Conservation (phyloP, 2,329 filamentous ascomycete genomes). For the Colletotrichum graminicola region DNA sequence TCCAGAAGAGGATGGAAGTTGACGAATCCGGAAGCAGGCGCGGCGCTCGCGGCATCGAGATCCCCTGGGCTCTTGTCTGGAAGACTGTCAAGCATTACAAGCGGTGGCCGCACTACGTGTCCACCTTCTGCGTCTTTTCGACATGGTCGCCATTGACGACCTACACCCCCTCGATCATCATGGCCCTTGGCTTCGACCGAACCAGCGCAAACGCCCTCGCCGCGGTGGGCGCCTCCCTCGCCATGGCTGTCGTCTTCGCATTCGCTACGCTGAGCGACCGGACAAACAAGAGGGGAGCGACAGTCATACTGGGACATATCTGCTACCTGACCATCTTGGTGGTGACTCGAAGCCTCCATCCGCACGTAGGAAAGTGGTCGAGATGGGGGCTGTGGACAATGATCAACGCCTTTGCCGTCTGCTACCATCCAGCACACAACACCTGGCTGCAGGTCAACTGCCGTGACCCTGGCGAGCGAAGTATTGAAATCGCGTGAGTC, state of each 20-base stretch:
- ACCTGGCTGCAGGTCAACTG: constrained; percentile 67
- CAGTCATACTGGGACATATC: constrained; percentile 58
- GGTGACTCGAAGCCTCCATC: constrained; percentile 55
- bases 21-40: constrained; percentile 50
- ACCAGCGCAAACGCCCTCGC: constrained; percentile 62
- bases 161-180: constrained; percentile 62
- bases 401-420: constrained; percentile 63
- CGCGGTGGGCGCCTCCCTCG: constrained; percentile 56
- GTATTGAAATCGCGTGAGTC: constrained; percentile 61
- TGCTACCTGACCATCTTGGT: constrained; percentile 61
- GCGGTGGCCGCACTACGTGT: constrained; percentile 63
- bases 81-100: constrained; percentile 58
- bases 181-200: constrained; percentile 59
- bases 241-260: constrained; percentile 60
- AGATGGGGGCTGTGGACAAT: constrained; percentile 64
- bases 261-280: constrained; percentile 63
- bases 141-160: constrained; percentile 66
- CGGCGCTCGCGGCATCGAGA: constrained; percentile 52
- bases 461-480: constrained; percentile 58
- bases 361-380: constrained; percentile 60
- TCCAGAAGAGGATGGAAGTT: constrained; percentile 52
- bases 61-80: constrained; percentile 55
- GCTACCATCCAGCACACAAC: constrained; percentile 67
- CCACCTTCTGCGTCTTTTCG: constrained; percentile 63
- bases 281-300: constrained; percentile 57